These are phyloP conservation scores for Fomitopsis pinicola DNA, from an alignment of 1,284 basidiomycete species.

Conservation along the genomic window DNA sequence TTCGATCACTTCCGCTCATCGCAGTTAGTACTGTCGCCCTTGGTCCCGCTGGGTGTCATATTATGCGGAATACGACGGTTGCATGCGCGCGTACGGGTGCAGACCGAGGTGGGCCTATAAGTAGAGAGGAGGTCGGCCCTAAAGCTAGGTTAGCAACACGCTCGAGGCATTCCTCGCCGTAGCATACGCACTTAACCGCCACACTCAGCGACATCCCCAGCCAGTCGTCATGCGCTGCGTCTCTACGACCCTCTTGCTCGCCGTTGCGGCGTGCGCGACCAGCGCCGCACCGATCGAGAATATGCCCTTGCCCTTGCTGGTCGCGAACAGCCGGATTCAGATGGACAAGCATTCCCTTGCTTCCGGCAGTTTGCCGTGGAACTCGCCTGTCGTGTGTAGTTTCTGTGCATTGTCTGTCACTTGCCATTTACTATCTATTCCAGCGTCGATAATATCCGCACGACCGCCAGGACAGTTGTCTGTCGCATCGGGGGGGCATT, in stretches of 20 bases:
- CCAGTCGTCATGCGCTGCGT: background rate
- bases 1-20: background rate
- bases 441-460: background rate
- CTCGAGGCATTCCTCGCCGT: background rate
- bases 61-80: background rate
- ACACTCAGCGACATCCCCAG: background rate
- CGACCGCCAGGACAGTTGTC: too few relatives aligned
- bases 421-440: too few relatives aligned
- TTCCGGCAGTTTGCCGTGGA: background rate
- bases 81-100: background rate
- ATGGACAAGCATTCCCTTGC: background rate
- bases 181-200: background rate
- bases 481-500: too few relatives aligned
- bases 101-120: background rate
- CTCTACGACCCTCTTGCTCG: background rate
- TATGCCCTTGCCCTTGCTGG: background rate
- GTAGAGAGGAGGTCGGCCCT: background rate
- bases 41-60: background rate
- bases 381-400: background rate
- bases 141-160: too few relatives aligned
- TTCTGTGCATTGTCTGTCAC: background rate
- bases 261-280: background rate
- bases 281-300: background rate
- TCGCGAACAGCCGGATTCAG: background rate
- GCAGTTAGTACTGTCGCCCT: background rate